A percentile compares a stretch with the other conserved stretches of the same genome.
These are phyloP conservation scores for Endothia cerciana DNA, from an alignment of 2,329 filamentous ascomycete genomes.

Conservation along the genomic window DNA sequence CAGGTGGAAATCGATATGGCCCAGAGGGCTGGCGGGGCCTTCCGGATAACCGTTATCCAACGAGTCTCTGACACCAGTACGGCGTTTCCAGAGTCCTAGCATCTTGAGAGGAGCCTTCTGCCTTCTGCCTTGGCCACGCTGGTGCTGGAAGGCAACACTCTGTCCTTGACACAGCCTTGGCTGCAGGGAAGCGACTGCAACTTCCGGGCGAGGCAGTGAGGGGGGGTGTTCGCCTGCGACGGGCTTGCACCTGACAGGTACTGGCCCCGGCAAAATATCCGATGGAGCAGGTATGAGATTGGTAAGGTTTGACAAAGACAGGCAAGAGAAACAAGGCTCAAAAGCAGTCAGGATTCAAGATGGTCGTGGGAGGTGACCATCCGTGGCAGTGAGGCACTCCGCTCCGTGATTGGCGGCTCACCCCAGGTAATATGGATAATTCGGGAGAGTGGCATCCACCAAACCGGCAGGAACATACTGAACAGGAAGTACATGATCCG, in stretches of 20 bases:
- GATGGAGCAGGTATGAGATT: constrained; percentile 11
- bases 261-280: not conserved
- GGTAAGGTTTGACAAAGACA: constrained; percentile 11
- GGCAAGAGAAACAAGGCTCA: not conserved
- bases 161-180: not conserved
- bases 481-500: not conserved
- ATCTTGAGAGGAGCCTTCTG: not conserved
- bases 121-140: not conserved
- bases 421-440: constrained; percentile 8
- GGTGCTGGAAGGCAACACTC: not conserved
- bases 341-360: not conserved
- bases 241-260: constrained; percentile 6
- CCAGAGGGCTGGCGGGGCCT: too few species aligned
- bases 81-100: not conserved
- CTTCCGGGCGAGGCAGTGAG: not conserved
- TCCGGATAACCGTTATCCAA: too few species aligned
- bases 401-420: not conserved
- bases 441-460: not conserved
- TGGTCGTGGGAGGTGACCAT: not conserved
- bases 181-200: not conserved
- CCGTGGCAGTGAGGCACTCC: not conserved
- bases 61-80: not conserved
- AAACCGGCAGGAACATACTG: not conserved
- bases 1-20: not conserved
- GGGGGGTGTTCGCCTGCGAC: not conserved